Conservation (phyloP, 345 rosid species). For the Geranium brycei region DNA sequence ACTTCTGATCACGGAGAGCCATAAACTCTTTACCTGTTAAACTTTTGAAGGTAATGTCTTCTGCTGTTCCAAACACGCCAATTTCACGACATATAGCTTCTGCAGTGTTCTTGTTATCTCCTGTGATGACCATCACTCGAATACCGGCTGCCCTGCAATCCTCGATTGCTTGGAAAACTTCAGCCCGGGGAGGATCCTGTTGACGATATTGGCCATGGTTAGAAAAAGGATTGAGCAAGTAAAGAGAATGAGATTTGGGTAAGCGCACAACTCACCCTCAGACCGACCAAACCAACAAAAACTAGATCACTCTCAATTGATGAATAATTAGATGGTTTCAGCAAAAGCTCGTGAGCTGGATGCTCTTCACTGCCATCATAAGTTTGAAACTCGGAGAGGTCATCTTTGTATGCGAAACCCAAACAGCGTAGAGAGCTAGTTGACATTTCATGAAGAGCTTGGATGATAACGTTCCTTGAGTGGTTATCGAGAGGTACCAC, state of each 20-base stretch:
- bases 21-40: slow-evolving; percentile 74
- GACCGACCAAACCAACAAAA: slow-evolving; percentile 79
- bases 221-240: not conserved
- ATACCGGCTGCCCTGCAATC: slow-evolving; percentile 96
- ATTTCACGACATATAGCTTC: slow-evolving; percentile 93
- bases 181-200: slow-evolving; percentile 95
- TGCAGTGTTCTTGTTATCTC: slow-evolving; percentile 90
- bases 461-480: slow-evolving; percentile 42
- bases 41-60: slow-evolving; percentile 54
- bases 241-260: slow-evolving; percentile 1
- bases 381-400: slow-evolving; percentile 39
- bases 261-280: slow-evolving; percentile 44
- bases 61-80: slow-evolving; percentile 65
- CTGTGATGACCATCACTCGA: slow-evolving; percentile 91
- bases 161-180: slow-evolving; percentile 85
- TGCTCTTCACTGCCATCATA: slow-evolving; percentile 85
- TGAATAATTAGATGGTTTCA: slow-evolving; percentile 56
- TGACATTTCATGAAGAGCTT: slow-evolving; percentile 65
- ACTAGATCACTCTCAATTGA: slow-evolving; percentile 64
- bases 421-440: slow-evolving; percentile 67
- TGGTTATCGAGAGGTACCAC: slow-evolving; percentile 42
- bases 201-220: slow-evolving; percentile 3
- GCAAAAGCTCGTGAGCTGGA: slow-evolving; percentile 75
- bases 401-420: slow-evolving; percentile 69
- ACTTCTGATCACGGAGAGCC: slow-evolving; percentile 41